Evolutionary conservation across 257 asterid genomes (phyloP).

Genomic region (Mentha longifolia): DNA sequence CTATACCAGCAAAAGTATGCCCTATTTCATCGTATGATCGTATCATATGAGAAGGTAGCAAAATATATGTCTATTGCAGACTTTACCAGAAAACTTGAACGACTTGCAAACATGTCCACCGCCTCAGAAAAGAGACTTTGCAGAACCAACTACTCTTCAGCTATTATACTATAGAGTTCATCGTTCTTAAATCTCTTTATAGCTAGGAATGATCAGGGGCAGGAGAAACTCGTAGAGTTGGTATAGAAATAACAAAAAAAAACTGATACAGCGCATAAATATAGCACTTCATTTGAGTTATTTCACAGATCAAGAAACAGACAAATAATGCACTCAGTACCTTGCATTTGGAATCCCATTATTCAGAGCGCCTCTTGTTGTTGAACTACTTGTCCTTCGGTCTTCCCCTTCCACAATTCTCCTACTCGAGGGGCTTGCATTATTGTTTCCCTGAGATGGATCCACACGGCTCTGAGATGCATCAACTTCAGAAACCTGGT

Average conservation of each 20-base stretch:
- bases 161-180: not conserved
- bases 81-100: not conserved
- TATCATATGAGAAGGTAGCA: not conserved
- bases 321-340: conserved; percentile 44
- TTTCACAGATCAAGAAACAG: conserved; percentile 2
- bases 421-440: conserved; percentile 48
- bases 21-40: not conserved
- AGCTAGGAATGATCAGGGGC: conserved; percentile 7
- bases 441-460: conserved; percentile 49
- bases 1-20: conserved; percentile 8
- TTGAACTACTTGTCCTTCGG: conserved; percentile 44
- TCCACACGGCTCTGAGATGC: conserved; percentile 56
- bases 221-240: not conserved
- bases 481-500: conserved; percentile 70
- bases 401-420: conserved; percentile 63
- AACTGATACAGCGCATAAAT: not conserved
- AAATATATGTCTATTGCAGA: not conserved
- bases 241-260: not conserved
- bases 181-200: not conserved
- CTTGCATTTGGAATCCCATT: conserved; percentile 56
- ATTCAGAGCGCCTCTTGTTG: conserved; percentile 54
- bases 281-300: conserved; percentile 11
- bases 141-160: not conserved
- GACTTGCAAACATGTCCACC: conserved; percentile 28
- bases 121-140: conserved; percentile 5